Conservation (phyloP, 2,329 filamentous ascomycete genomes). For the Helotiales sp. region DNA sequence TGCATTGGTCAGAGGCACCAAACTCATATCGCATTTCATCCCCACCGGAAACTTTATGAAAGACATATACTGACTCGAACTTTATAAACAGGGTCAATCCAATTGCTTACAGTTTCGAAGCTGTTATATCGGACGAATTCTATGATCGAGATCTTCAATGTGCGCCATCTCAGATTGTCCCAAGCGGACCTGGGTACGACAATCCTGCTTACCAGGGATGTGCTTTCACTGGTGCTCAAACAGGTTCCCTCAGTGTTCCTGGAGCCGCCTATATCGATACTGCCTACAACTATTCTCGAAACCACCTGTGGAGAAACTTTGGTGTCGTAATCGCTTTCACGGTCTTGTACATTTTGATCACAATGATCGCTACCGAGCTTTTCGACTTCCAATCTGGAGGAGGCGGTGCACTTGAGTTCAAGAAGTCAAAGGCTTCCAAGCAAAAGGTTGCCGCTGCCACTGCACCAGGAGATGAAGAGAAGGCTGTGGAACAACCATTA, state of each 20-base stretch:
- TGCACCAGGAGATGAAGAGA: constrained; percentile 56
- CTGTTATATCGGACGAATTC: constrained; percentile 64
- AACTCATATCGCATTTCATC: too few species aligned
- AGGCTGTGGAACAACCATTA: constrained; percentile 28
- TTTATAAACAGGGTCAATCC: too few species aligned
- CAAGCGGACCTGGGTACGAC: constrained; percentile 52
- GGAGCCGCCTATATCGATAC: constrained; percentile 55
- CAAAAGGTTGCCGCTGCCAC: constrained; percentile 46
- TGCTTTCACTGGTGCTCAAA: constrained; percentile 55
- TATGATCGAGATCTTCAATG: constrained; percentile 56
- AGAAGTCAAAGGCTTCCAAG: constrained; percentile 63
- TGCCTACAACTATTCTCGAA: constrained; percentile 56
- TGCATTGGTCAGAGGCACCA: too few species aligned
- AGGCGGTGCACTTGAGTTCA: constrained; percentile 71
- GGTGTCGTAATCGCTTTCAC: constrained; percentile 72
- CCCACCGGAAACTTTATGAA: too few species aligned
- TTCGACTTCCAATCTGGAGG: constrained; percentile 62
- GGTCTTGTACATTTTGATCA: constrained; percentile 71
- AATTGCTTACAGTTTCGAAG: constrained; percentile 60
- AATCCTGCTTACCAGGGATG: constrained; percentile 62
- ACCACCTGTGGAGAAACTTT: constrained; percentile 65
- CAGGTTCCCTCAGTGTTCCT: constrained; percentile 50
- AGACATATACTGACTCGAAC: too few species aligned
- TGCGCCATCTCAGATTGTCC: constrained; percentile 56
- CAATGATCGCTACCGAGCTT: constrained; percentile 67